These are phyloP conservation scores for Vigna nakashimae DNA, from an alignment of 306 rosid genomes.

Conservation along the genomic window DNA sequence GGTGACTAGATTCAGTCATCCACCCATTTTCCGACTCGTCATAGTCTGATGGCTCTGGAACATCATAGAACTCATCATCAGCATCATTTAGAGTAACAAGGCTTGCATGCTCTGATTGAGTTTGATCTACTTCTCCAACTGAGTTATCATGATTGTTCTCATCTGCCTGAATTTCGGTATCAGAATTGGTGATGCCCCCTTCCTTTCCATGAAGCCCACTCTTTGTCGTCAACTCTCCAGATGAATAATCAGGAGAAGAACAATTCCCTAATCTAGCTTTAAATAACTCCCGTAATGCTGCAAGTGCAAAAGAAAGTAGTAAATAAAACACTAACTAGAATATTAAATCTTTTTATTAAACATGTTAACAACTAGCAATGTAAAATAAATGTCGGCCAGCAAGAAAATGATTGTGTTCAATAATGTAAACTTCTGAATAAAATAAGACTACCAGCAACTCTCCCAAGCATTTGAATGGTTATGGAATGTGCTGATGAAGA, in stretches of 20 bases:
- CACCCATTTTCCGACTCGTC: slow-evolving; percentile 75
- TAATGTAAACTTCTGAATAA: slow-evolving; percentile 30
- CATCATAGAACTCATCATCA: slow-evolving; percentile 90
- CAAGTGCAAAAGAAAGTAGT: slow-evolving; percentile 43
- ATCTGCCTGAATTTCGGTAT: slow-evolving; percentile 49
- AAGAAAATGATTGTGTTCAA: slow-evolving; percentile 7
- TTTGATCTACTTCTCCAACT: slow-evolving; percentile 55
- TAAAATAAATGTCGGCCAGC: slow-evolving; percentile 27
- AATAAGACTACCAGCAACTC: slow-evolving; percentile 75
- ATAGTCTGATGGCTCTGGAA: slow-evolving; percentile 73
- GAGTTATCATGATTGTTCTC: slow-evolving; percentile 49
- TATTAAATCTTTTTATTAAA: slow-evolving; percentile 21
- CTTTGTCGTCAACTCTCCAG: slow-evolving; percentile 60
- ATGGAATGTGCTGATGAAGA: slow-evolving; percentile 82
- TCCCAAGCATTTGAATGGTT: slow-evolving; percentile 90
- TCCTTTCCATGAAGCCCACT: slow-evolving; percentile 49
- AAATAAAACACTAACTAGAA: slow-evolving; percentile 39
- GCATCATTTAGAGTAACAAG: slow-evolving; percentile 61
- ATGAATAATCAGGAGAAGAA: slow-evolving; percentile 59
- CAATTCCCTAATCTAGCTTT: slow-evolving; percentile 62
- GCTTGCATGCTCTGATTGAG: slow-evolving; percentile 60
- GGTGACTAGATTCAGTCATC: slow-evolving; percentile 64
- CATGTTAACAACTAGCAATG: slow-evolving; percentile 21
- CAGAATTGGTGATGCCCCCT: slow-evolving; percentile 48
- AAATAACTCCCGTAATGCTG: slow-evolving; percentile 86